A percentile compares a stretch with the other conserved stretches of the same genome.
Evolutionary conservation across 495 filamentous ascomycete genomes (phyloP).

Genomic region (Cercophora newfieldiana): DNA sequence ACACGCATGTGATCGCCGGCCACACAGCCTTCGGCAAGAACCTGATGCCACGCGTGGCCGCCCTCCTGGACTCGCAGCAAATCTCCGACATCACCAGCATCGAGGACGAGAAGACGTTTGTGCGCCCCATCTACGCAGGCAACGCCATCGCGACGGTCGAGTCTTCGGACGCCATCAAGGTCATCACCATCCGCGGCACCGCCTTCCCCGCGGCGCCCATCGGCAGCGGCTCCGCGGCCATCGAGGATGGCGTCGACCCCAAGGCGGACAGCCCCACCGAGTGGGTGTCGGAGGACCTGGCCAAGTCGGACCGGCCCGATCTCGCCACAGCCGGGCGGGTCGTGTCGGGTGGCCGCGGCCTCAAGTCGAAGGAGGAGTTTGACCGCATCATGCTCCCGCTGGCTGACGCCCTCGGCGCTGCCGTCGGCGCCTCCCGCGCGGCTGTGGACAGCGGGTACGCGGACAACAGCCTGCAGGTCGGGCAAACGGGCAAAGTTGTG

Average conservation of each 20-base stretch:
- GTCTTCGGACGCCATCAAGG: slow-evolving; percentile 79
- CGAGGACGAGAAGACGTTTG: slow-evolving; percentile 90
- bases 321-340: slow-evolving; percentile 84
- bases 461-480: slow-evolving; percentile 98
- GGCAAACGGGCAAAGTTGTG: slow-evolving; percentile 97
- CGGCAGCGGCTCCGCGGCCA: slow-evolving; percentile 53
- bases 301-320: slow-evolving; percentile 93
- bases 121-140: slow-evolving; percentile 95
- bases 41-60: slow-evolving; percentile 91
- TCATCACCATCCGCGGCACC: slow-evolving; percentile 90
- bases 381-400: slow-evolving; percentile 87
- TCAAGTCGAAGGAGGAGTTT: slow-evolving; percentile 98
- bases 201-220: slow-evolving; percentile 69
- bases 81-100: slow-evolving; percentile 88
- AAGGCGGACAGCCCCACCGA: slow-evolving; percentile 70
- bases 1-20: slow-evolving; percentile 84
- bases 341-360: slow-evolving; percentile 88
- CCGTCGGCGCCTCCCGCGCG: slow-evolving; percentile 90
- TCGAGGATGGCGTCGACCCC: slow-evolving; percentile 69
- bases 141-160: slow-evolving; percentile 98
- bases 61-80: slow-evolving; percentile 87
- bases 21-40: slow-evolving; percentile 98
- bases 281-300: slow-evolving; percentile 92
- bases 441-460: slow-evolving; percentile 97
- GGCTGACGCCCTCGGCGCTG: slow-evolving; percentile 87